Evolutionary conservation across 176 grass and related monocot genomes (phyloP), one percentile per base, ranked within the genome.

Genomic region (Oryza coarctata): DNA sequence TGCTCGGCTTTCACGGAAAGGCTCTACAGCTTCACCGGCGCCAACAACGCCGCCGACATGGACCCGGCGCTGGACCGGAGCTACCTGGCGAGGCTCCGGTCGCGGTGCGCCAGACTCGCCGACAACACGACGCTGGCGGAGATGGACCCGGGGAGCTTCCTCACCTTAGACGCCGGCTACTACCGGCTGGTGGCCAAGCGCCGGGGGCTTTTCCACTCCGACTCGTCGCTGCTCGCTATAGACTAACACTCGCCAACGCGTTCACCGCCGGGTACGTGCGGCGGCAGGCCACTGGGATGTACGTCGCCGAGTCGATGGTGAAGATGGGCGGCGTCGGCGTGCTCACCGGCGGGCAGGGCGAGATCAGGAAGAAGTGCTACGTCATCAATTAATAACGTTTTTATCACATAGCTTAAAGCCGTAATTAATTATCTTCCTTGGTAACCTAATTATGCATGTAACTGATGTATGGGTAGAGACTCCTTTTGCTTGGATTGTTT

Each of bases 1-100:
- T 90, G 87, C 72, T 26, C 38, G 10, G n/a, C 88, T 29, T 94
- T 90, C 79, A 55, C 68, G 6, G 29, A 77, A 28, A 85, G 91
- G 4, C 78, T 94, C 17, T 90, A 94, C 82, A 90, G 90, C 78
- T 94, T 90, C 91, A 88, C 91, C 63, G 88, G 86, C 68, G 81
- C 72, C 44, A 47, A 45, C 63, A 85, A 40, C 63, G 13, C 66
- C 45, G 29, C 41, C 3, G 91, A 90, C 76, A 29, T 87, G 22
- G 91, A 94, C 71, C 91, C 91, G 0, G 62, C 86, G 3, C 18
- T 94, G 15, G 85, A 94, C 60, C 64, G n/a, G 33, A 2, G 34
- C 20, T 94, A 90, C 75, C n/a, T 88, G 14, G 14, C 40, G 9
- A 30, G 74, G 58, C 63, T 94, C 52, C 84, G 78, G 66, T 29